phyloP scores from a whole-genome alignment of 495 filamentous ascomycete species.

The Penicillium bialowiezense region DNA sequence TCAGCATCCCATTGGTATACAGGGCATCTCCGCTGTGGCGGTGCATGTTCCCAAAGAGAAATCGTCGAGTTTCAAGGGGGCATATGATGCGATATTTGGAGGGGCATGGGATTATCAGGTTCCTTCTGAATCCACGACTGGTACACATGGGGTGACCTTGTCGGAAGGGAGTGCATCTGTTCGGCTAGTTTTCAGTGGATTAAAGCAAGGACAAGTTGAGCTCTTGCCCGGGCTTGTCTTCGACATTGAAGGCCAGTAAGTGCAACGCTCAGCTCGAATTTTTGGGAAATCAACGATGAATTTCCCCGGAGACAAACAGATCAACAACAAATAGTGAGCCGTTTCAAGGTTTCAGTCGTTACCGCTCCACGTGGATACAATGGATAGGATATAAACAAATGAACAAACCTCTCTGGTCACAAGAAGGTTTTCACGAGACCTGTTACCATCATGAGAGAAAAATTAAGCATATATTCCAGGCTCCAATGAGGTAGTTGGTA shows the following conservation, averaged over 20 bases:
- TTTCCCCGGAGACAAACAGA: too few relatives aligned
- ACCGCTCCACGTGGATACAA: too few relatives aligned
- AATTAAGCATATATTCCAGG: too few relatives aligned
- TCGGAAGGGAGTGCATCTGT: conserved; percentile 3
- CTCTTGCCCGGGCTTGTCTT: conserved; percentile 15
- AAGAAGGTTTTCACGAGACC: too few relatives aligned
- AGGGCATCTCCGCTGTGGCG: conserved; percentile 10
- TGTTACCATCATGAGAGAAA: too few relatives aligned
- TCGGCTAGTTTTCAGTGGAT: conserved; percentile 12
- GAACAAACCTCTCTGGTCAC: too few relatives aligned
- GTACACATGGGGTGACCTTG: conserved; percentile 4
- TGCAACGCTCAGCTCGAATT: too few relatives aligned
- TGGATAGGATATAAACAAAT: too few relatives aligned
- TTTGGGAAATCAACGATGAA: too few relatives aligned
- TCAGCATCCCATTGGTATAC: conserved; percentile 13
- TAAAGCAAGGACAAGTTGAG: conserved; percentile 8
- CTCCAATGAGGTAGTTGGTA: too few relatives aligned
- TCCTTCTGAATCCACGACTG: conserved; percentile 7
- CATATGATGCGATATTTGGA: conserved; percentile 13
- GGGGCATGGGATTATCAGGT: conserved; percentile 15
- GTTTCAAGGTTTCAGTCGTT: too few relatives aligned
- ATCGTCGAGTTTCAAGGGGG: background rate
- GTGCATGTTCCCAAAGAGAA: conserved; percentile 4
- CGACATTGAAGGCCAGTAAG: conserved; percentile 4
- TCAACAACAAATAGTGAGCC: too few relatives aligned